Base-by-base conservation (phyloP, 2,329 filamentous ascomycete species). In the Apiospora marii region DNA sequence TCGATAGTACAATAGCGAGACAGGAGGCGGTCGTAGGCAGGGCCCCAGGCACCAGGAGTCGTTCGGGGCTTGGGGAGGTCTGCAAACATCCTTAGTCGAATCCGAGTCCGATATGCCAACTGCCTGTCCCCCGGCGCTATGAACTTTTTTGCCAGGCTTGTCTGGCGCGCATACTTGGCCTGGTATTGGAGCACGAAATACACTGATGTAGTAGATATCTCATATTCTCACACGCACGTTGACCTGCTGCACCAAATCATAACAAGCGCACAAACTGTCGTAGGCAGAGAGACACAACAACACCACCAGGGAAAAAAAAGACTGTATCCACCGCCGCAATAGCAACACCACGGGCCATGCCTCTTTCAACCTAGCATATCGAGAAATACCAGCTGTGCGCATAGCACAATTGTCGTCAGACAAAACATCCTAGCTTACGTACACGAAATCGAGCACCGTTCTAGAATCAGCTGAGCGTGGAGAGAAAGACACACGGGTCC, bases 1-100 rank as follows among this genome's bases (percentile, higher is more conserved):
- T 61, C 53, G 53, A 37, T 37, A 37, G 34, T 34, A 30, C 53
- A 61, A 37, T 61, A 27, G 53, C 58, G 58, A 64, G 58, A 64
- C 58, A 64, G 58, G 34, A 64, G 58, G 58, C 41, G 34, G 34
- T 41, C 34, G 58, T n/a, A 64, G 58, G 19, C 19, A 64, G 30
- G 58, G 58, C 8, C 37, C 34, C 30, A 41, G n/a, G n/a, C n/a
- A n/a, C n/a, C 58, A 41, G 34, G 58, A 64, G 58, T n/a, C 37
- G 58, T n/a, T n/a, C 53, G 53, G 53, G 30, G 30, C 53, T 58
- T 24, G 10, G 51, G 27, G 51, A 13, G 3, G 10, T n/a, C 53
- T 53, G 53, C 53, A 61, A 64, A 64, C 53, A 64, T 37, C 8
- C 46, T 49, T 49, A 3, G 27, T n/a, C 53, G 53, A 22, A 27